Evolutionary conservation across 768 basidiomycete genomes (phyloP).

Genomic region (Boletus rubescentipes): DNA sequence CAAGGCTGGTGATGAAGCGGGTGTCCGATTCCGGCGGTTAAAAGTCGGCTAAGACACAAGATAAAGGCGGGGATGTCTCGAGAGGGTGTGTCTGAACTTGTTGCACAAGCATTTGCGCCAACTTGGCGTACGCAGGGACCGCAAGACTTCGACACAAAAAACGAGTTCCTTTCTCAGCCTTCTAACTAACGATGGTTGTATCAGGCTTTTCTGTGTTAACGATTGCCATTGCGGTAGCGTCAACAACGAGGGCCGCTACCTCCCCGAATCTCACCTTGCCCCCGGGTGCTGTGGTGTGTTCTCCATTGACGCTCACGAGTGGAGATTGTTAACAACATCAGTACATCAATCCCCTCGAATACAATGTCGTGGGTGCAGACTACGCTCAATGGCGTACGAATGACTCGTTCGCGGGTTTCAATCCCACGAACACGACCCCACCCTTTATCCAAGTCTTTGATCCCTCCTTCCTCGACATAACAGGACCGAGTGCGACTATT

Average conservation of each 20-base stretch:
- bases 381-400: constrained; percentile 37
- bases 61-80: too few relatives aligned
- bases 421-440: constrained; percentile 58
- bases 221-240: constrained; percentile 1
- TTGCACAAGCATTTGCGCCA: too few relatives aligned
- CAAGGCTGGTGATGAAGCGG: too few relatives aligned
- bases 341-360: constrained; percentile 51
- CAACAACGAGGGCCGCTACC: not conserved
- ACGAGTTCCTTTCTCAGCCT: not conserved
- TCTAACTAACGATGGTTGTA: not conserved
- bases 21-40: too few relatives aligned
- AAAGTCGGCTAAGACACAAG: too few relatives aligned
- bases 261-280: constrained; percentile 9
- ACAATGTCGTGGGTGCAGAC: constrained; percentile 52
- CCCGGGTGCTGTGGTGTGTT: constrained; percentile 25
- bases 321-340: constrained; percentile 17
- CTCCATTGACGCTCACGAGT: not conserved
- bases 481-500: constrained; percentile 58
- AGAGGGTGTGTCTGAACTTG: too few relatives aligned
- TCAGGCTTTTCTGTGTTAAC: constrained; percentile 2
- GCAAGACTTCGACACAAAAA: not conserved
- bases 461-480: constrained; percentile 52
- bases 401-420: constrained; percentile 47
- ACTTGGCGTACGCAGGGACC: too few relatives aligned
- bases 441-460: constrained; percentile 63